These are phyloP conservation scores for Lachnellula hyalina DNA, from an alignment of 2,329 filamentous ascomycete species.

Conservation along the genomic window DNA sequence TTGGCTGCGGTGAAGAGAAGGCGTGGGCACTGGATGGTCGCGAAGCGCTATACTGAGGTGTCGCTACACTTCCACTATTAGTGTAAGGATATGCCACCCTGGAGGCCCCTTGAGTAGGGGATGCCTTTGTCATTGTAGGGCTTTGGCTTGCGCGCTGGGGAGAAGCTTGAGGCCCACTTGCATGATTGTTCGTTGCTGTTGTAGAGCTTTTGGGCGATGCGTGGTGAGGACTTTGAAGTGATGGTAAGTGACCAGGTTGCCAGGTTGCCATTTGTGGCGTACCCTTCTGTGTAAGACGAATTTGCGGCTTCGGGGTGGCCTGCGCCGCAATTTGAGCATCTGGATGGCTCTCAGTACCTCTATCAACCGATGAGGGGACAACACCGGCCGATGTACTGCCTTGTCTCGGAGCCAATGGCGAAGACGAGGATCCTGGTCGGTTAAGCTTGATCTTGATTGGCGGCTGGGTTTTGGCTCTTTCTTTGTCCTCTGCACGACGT, in stretches of 20 bases:
- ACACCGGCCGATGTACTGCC: conserved; percentile 15
- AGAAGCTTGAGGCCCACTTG: conserved; percentile 8
- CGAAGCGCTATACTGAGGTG: conserved; percentile 7
- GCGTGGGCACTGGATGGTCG: conserved; percentile 24
- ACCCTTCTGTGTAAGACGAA: conserved; percentile 1
- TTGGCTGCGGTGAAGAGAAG: conserved; percentile 30
- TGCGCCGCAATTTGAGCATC: neutral
- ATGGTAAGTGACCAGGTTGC: conserved; percentile 6
- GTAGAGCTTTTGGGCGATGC: conserved; percentile 1
- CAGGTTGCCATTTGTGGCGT: conserved; percentile 10
- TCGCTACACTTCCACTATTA: conserved; percentile 7
- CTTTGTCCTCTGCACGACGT: conserved; percentile 57
- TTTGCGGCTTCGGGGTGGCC: neutral
- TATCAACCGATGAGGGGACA: conserved; percentile 11
- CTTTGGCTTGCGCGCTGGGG: conserved; percentile 5
- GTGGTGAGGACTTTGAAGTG: conserved; percentile 12
- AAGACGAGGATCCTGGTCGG: conserved; percentile 44
- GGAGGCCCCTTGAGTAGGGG: neutral
- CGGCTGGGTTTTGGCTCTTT: conserved; percentile 54
- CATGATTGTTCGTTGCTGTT: conserved; percentile 8
- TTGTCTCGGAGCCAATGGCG: conserved; percentile 28
- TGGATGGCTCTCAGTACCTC: neutral
- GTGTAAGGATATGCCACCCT: conserved; percentile 8
- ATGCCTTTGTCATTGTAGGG: conserved; percentile 4
- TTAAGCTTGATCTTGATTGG: conserved; percentile 51